A percentile compares a stretch with the other conserved stretches of the same genome.
Conservation (phyloP, 805 yeast genomes). For the Myxozyma neglecta region DNA sequence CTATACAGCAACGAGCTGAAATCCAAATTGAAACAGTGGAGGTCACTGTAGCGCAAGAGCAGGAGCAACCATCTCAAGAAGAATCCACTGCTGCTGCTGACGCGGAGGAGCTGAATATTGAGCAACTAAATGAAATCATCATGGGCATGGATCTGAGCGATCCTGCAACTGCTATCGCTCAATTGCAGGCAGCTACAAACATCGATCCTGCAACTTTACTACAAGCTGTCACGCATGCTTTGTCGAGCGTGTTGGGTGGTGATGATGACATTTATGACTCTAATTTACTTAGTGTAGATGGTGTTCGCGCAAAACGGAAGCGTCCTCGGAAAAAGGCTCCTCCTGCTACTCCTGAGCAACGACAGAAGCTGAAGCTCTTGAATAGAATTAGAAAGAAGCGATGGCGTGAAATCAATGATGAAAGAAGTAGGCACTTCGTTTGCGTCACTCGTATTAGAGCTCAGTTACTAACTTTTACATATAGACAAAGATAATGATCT, state of each 20-base stretch:
- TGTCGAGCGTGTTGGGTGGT: constrained; percentile 16
- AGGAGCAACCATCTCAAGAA: neutral
- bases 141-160: constrained; percentile 29
- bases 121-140: constrained; percentile 20
- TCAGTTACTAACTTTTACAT: neutral
- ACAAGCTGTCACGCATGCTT: constrained; percentile 29
- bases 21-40: neutral
- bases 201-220: constrained; percentile 27
- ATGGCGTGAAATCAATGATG: constrained; percentile 80
- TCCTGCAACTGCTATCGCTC: constrained; percentile 26
- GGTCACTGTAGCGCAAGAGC: neutral
- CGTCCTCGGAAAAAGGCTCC: neutral
- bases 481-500: constrained; percentile 77
- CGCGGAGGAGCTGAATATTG: constrained; percentile 9
- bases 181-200: constrained; percentile 26
- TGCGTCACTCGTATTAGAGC: neutral
- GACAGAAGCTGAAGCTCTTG: constrained; percentile 61
- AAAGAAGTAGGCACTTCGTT: constrained; percentile 48
- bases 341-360: constrained; percentile 41
- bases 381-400: constrained; percentile 76
- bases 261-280: constrained; percentile 17
- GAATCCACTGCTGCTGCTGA: neutral
- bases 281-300: constrained; percentile 6
- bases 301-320: neutral
- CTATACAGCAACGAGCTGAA: neutral